Conservation (phyloP, 306 rosid genomes). For the apple (Malus domestica) region ASM211411v1 NC_041798.1:36790001-36790500, state of each 20-base stretch:
- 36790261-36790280: slow-evolving; percentile 37
- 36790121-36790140: not conserved
- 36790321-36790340: slow-evolving; percentile 48
- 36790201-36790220: not conserved
- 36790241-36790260: slow-evolving; percentile 42
- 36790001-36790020: too few species aligned
- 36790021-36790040: too few species aligned
- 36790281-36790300: slow-evolving; percentile 14
- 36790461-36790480: slow-evolving; percentile 78
- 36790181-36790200: not conserved
- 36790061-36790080: too few species aligned
- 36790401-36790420: slow-evolving; percentile 52
- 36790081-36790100: too few species aligned
- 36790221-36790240: slow-evolving; percentile 1
- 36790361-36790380: slow-evolving; percentile 51
- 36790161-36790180: not conserved
- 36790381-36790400: slow-evolving; percentile 57
- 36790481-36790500: not conserved
- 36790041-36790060: too few species aligned
- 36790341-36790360: slow-evolving; percentile 70
- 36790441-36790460: slow-evolving; percentile 36
- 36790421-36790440: slow-evolving; percentile 58
- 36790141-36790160: not conserved
- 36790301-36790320: slow-evolving; percentile 46
- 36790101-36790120: not conserved